phyloP scores from a whole-genome alignment of 2,329 filamentous ascomycete genomes.

The Elsinoe perseae region DNA sequence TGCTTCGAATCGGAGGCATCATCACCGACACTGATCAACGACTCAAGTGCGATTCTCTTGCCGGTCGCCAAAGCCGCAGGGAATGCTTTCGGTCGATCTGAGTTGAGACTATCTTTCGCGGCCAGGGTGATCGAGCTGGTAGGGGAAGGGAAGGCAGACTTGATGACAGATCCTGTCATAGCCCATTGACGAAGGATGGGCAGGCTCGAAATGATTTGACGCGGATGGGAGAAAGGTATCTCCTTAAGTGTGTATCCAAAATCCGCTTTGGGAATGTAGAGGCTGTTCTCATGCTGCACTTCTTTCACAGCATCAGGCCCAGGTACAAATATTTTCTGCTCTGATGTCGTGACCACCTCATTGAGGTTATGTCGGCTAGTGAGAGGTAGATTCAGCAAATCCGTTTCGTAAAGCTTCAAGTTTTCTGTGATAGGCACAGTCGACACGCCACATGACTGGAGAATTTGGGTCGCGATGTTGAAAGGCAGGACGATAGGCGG shows the following conservation, averaged over 20 bases:
- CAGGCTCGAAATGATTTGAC: conserved; percentile 66
- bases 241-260: conserved; percentile 60
- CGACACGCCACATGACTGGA: conserved; percentile 41
- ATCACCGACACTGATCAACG: neutral
- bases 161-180: conserved; percentile 57
- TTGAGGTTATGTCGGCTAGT: conserved; percentile 14
- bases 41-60: conserved; percentile 9
- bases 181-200: conserved; percentile 69
- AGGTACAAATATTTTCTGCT: neutral
- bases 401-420: conserved; percentile 8
- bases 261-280: conserved; percentile 65
- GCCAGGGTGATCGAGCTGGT: neutral
- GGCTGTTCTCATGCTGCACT: conserved; percentile 45
- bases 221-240: conserved; percentile 69
- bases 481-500: conserved; percentile 66
- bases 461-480: conserved; percentile 54
- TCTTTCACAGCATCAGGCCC: conserved; percentile 20
- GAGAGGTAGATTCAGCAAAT: conserved; percentile 7
- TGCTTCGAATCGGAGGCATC: neutral
- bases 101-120: neutral
- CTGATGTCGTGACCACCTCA: conserved; percentile 13
- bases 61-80: neutral
- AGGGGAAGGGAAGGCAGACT: conserved; percentile 49
- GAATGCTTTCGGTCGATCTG: neutral
- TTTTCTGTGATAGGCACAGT: neutral